phyloP scores from a whole-genome alignment of 129 eudicot species.

The Tagetes patula region DNA sequence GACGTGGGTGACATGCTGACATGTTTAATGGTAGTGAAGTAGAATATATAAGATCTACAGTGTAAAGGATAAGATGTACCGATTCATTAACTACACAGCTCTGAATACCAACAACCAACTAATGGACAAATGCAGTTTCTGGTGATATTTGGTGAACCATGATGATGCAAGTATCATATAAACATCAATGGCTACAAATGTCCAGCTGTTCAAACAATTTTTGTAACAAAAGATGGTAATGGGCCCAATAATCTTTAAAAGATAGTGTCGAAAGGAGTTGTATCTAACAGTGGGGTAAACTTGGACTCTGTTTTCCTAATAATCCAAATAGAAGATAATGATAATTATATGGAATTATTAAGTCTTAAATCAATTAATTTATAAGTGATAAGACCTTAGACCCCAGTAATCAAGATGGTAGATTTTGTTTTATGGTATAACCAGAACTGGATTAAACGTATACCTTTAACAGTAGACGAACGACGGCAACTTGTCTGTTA shows the following conservation, averaged over 20 bases:
- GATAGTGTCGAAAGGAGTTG: constrained; percentile 20
- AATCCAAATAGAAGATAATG: constrained; percentile 19
- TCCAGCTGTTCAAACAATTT: constrained; percentile 45
- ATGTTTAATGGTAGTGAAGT: constrained; percentile 14
- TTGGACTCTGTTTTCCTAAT: constrained; percentile 8
- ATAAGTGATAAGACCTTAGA: not conserved
- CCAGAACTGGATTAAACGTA: constrained; percentile 12
- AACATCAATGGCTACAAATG: constrained; percentile 27
- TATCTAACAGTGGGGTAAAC: constrained; percentile 13
- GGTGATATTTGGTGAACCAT: constrained; percentile 34
- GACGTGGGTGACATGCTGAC: constrained; percentile 3
- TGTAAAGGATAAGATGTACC: constrained; percentile 15
- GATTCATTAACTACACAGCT: constrained; percentile 16
- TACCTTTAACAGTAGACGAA: constrained; percentile 75
- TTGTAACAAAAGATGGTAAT: constrained; percentile 27
- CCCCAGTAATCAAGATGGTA: constrained; percentile 1
- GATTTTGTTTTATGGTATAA: constrained; percentile 14
- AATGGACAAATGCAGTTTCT: constrained; percentile 30
- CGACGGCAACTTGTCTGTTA: constrained; percentile 75
- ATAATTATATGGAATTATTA: constrained; percentile 16
- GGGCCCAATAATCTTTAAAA: constrained; percentile 35
- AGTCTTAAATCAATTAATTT: not conserved
- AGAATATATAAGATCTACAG: constrained; percentile 4
- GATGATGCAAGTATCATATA: constrained; percentile 33
- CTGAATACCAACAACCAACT: constrained; percentile 28